Evolutionary conservation across 768 basidiomycete genomes (phyloP).

Genomic region (Auricularia sp.): DNA sequence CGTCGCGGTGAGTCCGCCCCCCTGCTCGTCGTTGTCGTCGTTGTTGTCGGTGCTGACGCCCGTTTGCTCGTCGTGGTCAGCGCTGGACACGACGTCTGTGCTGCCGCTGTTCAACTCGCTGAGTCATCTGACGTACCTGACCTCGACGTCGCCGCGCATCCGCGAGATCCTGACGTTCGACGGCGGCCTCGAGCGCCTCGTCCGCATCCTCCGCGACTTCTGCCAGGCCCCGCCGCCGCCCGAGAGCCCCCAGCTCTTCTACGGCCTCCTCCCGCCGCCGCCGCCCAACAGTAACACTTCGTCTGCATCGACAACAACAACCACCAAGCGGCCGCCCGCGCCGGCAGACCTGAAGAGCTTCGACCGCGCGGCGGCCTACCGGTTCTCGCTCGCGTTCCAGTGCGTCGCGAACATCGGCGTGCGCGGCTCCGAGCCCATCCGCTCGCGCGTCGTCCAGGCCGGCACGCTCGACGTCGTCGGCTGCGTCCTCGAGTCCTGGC

Average conservation of each 20-base stretch:
- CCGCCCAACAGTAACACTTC: background rate
- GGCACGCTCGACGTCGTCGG: slow-evolving; percentile 91
- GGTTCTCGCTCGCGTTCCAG: slow-evolving; percentile 90
- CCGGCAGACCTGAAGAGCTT: slow-evolving; percentile 22
- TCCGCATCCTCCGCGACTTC: slow-evolving; percentile 83
- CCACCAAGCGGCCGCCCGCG: background rate
- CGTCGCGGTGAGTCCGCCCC: slow-evolving; percentile 58
- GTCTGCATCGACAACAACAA: background rate
- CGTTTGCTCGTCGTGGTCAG: slow-evolving; percentile 15
- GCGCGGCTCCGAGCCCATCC: slow-evolving; percentile 83
- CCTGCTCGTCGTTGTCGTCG: background rate
- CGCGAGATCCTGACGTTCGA: slow-evolving; percentile 98
- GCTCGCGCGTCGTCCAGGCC: slow-evolving; percentile 87
- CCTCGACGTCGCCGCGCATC: slow-evolving; percentile 93
- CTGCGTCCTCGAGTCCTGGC: slow-evolving; percentile 87
- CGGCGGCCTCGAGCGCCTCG: slow-evolving; percentile 91
- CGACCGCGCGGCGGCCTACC: slow-evolving; percentile 78
- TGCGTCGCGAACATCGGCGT: slow-evolving; percentile 97
- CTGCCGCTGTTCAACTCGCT: slow-evolving; percentile 85
- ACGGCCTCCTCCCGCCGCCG: slow-evolving; percentile 60
- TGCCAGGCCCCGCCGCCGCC: slow-evolving; percentile 76
- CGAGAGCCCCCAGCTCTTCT: slow-evolving; percentile 64
- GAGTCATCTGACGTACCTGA: slow-evolving; percentile 91
- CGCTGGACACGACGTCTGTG: slow-evolving; percentile 45
- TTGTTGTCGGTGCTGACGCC: background rate